These are phyloP conservation scores for Alternaria rosae DNA, from an alignment of 2,329 filamentous ascomycete species.

Conservation along the genomic window DNA sequence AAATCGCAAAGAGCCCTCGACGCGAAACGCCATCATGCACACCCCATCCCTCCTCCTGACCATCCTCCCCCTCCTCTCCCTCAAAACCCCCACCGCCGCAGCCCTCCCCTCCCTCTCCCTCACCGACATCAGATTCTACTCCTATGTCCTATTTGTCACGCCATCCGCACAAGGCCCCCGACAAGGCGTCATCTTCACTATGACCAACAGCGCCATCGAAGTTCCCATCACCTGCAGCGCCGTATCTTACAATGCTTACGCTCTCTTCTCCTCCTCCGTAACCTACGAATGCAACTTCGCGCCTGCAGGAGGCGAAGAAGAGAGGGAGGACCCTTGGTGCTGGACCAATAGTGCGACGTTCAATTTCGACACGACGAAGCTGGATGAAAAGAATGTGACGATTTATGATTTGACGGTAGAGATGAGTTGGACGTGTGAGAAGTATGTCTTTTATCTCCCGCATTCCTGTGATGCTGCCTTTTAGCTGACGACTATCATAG, in stretches of 20 bases:
- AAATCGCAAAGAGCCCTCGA: not conserved
- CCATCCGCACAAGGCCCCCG: slow-evolving; percentile 9
- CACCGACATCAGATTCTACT: not conserved
- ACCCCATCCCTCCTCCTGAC: not conserved
- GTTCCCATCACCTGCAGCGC: slow-evolving; percentile 3
- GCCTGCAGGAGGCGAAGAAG: not conserved
- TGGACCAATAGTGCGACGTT: slow-evolving; percentile 5
- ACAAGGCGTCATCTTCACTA: slow-evolving; percentile 13
- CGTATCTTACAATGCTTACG: slow-evolving; percentile 7
- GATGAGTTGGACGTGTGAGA: slow-evolving; percentile 16
- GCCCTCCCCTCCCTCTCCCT: not conserved
- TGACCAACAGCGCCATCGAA: slow-evolving; percentile 4
- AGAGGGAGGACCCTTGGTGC: not conserved
- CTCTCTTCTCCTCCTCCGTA: not conserved
- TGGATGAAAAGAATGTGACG: not conserved
- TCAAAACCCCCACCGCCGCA: not conserved
- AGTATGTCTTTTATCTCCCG: slow-evolving; percentile 3
- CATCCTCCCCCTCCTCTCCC: not conserved
- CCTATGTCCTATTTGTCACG: slow-evolving; percentile 13
- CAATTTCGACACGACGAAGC: slow-evolving; percentile 4
- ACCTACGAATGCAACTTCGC: slow-evolving; percentile 10
- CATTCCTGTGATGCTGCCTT: not conserved
- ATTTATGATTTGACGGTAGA: slow-evolving; percentile 5
- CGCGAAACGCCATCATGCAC: not conserved
- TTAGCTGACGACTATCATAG: slow-evolving; percentile 4